phyloP scores from a whole-genome alignment of 2,329 filamentous ascomycete species.

The Amphichorda felina region DNA sequence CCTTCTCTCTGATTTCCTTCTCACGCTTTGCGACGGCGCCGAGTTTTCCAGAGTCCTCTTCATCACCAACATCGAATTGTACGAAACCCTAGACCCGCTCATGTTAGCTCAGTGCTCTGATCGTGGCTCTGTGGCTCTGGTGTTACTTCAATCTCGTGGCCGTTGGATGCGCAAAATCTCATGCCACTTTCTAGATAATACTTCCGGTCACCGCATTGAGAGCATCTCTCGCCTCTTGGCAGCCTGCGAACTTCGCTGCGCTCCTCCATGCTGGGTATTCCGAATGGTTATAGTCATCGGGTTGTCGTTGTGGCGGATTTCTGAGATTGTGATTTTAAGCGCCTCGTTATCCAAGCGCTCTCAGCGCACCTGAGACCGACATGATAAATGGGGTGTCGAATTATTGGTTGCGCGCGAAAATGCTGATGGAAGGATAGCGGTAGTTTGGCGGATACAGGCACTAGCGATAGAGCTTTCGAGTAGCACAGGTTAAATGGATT shows the following conservation, averaged over 20 bases:
- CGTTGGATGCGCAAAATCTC: slow-evolving; percentile 61
- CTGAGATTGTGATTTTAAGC: no score
- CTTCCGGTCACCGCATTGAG: slow-evolving; percentile 57
- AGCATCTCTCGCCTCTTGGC: slow-evolving; percentile 39
- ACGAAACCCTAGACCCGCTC: slow-evolving; percentile 31
- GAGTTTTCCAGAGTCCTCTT: slow-evolving; percentile 56
- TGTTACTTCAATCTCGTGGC: slow-evolving; percentile 63
- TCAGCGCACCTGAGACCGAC: no score
- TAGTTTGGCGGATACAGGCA: no score
- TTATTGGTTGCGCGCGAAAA: no score
- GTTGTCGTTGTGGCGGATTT: no score
- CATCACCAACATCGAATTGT: slow-evolving; percentile 49
- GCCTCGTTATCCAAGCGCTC: no score
- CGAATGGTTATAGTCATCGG: no score
- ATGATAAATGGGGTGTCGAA: no score
- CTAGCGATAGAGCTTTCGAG: no score
- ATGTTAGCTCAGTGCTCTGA: background rate
- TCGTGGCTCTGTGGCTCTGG: background rate
- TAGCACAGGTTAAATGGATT: no score
- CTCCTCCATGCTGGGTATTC: slow-evolving; percentile 21
- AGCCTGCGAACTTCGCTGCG: slow-evolving; percentile 35
- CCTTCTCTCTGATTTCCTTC: slow-evolving; percentile 42
- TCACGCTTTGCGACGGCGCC: slow-evolving; percentile 44
- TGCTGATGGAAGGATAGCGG: no score
- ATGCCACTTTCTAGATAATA: slow-evolving; percentile 68